Base-by-base conservation (phyloP, 2,329 filamentous ascomycete genomes). In the Ophidiomyces ophidiicola region DNA sequence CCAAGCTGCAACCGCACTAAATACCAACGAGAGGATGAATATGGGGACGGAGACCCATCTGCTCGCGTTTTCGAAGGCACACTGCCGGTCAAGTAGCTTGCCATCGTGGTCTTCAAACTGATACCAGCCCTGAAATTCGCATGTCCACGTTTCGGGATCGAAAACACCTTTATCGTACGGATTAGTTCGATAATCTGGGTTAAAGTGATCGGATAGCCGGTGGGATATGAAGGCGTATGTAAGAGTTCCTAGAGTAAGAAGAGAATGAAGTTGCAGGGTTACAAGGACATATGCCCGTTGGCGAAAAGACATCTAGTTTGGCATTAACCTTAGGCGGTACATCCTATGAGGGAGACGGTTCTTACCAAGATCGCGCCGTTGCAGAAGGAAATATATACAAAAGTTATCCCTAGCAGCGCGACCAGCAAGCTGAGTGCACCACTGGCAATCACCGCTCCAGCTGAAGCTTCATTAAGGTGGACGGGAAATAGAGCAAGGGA, bases 61-160 rank as follows among this genome's bases (percentile, higher is more conserved):
- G 21, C 30, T 32, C 2, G 37, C 30, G 11, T 25, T 28, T 14
- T 39, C 37, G 21, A 33, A 39, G 11, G 10, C 20, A 12, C 37
- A 39, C 14, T 39, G 37, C 11, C 23, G 29, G 11, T 21, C 17
- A 5, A 39, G 30, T 15, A 39, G 20, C 7, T 11, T 18, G 1
- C 10, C 15, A 7, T 39, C 29, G 12, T n/a, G 37, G 6, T 30
- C 37, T 23, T 19, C 14, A 4, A 21, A 6, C 14, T 20, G 20
- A 20, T 39, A 31, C 21, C 23, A 39, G 21, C 17, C 11, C 10
- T 32, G 23, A 10, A 29, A 20, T 11, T 39, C 37, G 23, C 37
- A 39, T 3, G 29, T 19, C 37, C 37, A 39, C 15, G 37, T 39
- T 33, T 39, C 37, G 5, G 37, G 30, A 30, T 28, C 37, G 21